Percentiles rank a stretch among this genome's conserved stretches.
Conservation (phyloP, 139 green algal genomes). For the Auxenochlorella protothecoides region DNA sequence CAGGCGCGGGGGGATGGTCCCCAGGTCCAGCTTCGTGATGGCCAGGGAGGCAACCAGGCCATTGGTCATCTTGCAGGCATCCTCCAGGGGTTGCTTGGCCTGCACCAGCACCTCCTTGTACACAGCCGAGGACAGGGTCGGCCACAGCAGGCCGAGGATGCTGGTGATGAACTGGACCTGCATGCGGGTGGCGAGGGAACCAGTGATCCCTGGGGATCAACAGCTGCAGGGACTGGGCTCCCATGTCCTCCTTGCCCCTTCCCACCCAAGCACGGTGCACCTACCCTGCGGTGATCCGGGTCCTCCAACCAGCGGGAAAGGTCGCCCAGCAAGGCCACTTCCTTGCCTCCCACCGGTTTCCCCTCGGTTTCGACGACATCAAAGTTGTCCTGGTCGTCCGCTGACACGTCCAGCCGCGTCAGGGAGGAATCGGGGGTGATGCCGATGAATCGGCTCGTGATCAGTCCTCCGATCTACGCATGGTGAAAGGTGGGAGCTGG, state of each 20-base stretch:
- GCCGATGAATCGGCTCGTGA: too few relatives aligned
- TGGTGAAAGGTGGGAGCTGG: too few relatives aligned
- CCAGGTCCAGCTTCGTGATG: slow-evolving; percentile 45
- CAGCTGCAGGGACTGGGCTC: not conserved
- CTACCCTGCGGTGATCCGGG: slow-evolving; percentile 20
- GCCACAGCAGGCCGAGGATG: slow-evolving; percentile 22
- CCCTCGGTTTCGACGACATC: too few relatives aligned
- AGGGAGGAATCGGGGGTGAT: too few relatives aligned
- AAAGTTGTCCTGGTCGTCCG: too few relatives aligned
- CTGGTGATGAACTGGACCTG: slow-evolving; percentile 27
- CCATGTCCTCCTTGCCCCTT: not conserved
- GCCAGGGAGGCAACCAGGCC: not conserved
- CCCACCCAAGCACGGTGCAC: not conserved
- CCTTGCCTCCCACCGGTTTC: slow-evolving; percentile 3
- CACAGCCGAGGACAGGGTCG: slow-evolving; percentile 17
- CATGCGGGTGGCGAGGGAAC: not conserved
- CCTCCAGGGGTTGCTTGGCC: slow-evolving; percentile 14
- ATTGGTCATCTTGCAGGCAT: not conserved
- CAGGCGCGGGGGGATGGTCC: slow-evolving; percentile 34
- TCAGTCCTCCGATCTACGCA: too few relatives aligned
- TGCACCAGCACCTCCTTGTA: slow-evolving; percentile 24
- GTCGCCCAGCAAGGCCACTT: slow-evolving; percentile 18
- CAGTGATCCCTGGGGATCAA: not conserved
- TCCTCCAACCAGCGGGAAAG: slow-evolving; percentile 12
- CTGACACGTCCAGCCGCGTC: too few relatives aligned